phyloP scores from a whole-genome alignment of 768 basidiomycete species.

The Krasilnikovozyma curviuscula region DNA sequence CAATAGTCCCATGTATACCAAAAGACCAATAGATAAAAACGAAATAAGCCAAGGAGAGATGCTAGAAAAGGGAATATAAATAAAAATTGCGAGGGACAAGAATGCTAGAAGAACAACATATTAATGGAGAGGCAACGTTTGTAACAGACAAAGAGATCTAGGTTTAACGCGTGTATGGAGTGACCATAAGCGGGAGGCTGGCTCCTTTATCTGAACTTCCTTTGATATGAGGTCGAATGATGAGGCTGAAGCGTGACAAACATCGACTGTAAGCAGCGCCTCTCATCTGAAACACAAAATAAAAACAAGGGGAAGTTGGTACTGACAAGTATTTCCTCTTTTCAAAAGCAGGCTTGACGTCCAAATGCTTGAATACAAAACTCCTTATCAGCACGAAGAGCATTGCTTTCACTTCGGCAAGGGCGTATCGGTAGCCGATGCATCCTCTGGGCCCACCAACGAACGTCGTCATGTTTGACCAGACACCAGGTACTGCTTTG shows the following conservation, averaged over 20 bases:
- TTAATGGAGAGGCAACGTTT: too few relatives aligned
- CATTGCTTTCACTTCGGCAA: constrained; percentile 25
- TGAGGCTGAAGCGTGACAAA: too few relatives aligned
- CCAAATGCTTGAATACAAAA: constrained; percentile 22
- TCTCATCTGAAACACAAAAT: neutral
- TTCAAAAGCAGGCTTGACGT: constrained; percentile 20
- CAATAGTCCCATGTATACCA: too few relatives aligned
- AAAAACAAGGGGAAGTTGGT: neutral
- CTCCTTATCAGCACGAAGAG: constrained; percentile 23
- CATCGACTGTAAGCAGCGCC: neutral
- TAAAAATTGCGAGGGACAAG: too few relatives aligned
- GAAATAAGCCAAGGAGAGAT: too few relatives aligned
- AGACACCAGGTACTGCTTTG: constrained; percentile 20
- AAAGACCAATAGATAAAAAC: too few relatives aligned
- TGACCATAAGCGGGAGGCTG: neutral
- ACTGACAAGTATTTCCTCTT: constrained; percentile 16
- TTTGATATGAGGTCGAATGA: neutral
- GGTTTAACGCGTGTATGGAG: too few relatives aligned
- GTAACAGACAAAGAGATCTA: too few relatives aligned
- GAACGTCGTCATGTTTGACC: constrained; percentile 26
- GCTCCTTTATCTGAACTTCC: neutral
- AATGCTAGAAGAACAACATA: too few relatives aligned
- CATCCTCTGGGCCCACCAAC: constrained; percentile 22
- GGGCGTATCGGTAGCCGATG: constrained; percentile 25
- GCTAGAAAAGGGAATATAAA: too few relatives aligned